Conservation (phyloP, 805 yeast species). For the Yamadazyma endophytica region DNA sequence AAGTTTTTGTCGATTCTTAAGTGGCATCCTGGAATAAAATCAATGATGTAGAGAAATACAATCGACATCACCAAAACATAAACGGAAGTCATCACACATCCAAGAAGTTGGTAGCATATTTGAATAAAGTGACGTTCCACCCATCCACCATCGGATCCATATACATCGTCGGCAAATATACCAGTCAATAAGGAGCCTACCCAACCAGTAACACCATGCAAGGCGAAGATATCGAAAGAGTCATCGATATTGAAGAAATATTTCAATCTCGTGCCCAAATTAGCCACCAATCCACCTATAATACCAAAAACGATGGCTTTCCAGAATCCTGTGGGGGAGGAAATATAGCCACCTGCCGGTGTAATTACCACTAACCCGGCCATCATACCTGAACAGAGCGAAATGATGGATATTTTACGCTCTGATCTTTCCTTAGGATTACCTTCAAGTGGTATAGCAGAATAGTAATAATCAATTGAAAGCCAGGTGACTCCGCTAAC, state of each 20-base stretch:
- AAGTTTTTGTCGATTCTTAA: conserved; percentile 37
- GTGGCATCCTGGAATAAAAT: conserved; percentile 37
- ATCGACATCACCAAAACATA: conserved; percentile 32
- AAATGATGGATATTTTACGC: conserved; percentile 32
- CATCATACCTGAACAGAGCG: conserved; percentile 38
- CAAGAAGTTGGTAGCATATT: conserved; percentile 36
- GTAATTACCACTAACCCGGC: conserved; percentile 40
- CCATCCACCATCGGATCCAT: conserved; percentile 39
- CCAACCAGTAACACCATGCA: conserved; percentile 40
- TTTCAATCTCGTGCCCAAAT: conserved; percentile 37
- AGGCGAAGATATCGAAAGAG: conserved; percentile 40
- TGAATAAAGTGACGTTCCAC: conserved; percentile 36
- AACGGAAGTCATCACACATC: conserved; percentile 27
- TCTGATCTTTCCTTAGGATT: conserved; percentile 7
- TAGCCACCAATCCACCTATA: conserved; percentile 32
- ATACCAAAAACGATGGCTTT: conserved; percentile 36
- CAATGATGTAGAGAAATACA: conserved; percentile 30
- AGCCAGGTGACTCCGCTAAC: conserved; percentile 35
- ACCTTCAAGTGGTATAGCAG: conserved; percentile 35
- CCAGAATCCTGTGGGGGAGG: conserved; percentile 34
- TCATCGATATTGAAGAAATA: conserved; percentile 37
- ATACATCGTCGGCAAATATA: conserved; percentile 30
- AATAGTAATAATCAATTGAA: conserved; percentile 33
- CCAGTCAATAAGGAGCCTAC: conserved; percentile 39
- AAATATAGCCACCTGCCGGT: conserved; percentile 40